phyloP scores from a whole-genome alignment of 768 basidiomycete genomes.

The Leccinellum albellum region DNA sequence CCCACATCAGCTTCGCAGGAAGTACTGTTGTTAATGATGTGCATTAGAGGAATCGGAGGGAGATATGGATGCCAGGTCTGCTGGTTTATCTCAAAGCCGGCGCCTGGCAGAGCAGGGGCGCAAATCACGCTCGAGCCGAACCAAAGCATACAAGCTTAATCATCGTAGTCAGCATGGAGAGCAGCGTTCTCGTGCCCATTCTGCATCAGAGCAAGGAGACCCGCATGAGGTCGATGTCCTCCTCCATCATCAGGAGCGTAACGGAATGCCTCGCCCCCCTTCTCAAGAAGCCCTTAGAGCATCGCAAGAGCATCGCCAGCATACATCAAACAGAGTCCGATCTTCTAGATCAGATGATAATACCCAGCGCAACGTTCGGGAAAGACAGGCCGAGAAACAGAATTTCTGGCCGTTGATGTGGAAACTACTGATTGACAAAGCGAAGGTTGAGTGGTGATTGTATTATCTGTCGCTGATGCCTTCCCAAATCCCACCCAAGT shows the following conservation, averaged over 20 bases:
- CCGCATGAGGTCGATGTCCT: neutral
- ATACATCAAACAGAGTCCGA: too few species aligned
- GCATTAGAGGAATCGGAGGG: too few species aligned
- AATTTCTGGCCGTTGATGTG: neutral
- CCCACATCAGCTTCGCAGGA: too few species aligned
- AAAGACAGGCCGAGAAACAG: neutral
- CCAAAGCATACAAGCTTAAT: too few species aligned
- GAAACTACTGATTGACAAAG: neutral
- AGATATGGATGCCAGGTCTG: too few species aligned
- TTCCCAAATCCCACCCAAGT: neutral
- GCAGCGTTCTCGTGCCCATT: too few species aligned
- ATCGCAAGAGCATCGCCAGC: neutral
- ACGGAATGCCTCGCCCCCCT: neutral
- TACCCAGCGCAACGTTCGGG: neutral
- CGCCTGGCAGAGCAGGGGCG: too few species aligned
- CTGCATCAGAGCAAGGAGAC: too few species aligned
- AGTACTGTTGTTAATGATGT: too few species aligned
- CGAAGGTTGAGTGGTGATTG: neutral
- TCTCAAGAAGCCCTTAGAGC: neutral
- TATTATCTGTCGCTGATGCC: neutral
- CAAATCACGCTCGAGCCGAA: too few species aligned
- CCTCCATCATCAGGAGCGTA: neutral
- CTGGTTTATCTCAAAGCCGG: too few species aligned
- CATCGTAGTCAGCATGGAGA: too few species aligned
- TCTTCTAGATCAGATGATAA: neutral